Evolutionary conservation across 1,284 basidiomycete species (phyloP), one percentile per base, ranked within the genome.

Genomic region (Ustilago crameri): DNA sequence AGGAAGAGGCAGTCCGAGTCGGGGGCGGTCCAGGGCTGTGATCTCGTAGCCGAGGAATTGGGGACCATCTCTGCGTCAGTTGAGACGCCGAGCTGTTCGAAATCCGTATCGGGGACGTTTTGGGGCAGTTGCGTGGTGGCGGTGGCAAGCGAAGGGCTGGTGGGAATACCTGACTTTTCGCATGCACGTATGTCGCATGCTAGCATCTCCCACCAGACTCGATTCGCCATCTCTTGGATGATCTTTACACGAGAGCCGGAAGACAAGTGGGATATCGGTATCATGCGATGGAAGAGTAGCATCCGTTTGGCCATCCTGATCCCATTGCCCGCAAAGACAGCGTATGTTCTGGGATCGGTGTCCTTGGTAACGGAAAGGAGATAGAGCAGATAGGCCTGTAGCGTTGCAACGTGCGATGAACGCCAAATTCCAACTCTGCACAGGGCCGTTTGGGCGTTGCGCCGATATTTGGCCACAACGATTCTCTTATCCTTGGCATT

Each of bases 121-220:
- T 40, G 35, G 4, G 55, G 55, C 42, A 58, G 27, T n/a, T 17
- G 27, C 4, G 41, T 40, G 14, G 40, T 45, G 4, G 55, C 48
- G 18, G 54, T 56, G 14, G 54, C 54, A 5, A 49, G 17, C 3
- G 38, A 43, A 4, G 54, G 43, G 24, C 30, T 38, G 42, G 42
- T 40, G 4, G 55, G 14, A 17, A 60, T 42, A 44, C 57, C 57
- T 3, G 57, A 45, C 38, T 60, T 60, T 23, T 60, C 57, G 30
- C 43, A 47, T 14, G 57, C 49, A 22, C 57, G 57, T 44, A 60
- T 47, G 27, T 60, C 57, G 34, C 42, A 46, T 18, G 27, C 18
- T 22, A 47, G 48, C 18, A 43, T 20, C 38, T 60, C 57, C 57
- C 57, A 60, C 57, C 57, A 60, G 20, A 60, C 12, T n/a, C 50